Evolutionary conservation across 805 yeast genomes (phyloP), one percentile per base, ranked within the genome.

Genomic region (Pichia scutulata): DNA sequence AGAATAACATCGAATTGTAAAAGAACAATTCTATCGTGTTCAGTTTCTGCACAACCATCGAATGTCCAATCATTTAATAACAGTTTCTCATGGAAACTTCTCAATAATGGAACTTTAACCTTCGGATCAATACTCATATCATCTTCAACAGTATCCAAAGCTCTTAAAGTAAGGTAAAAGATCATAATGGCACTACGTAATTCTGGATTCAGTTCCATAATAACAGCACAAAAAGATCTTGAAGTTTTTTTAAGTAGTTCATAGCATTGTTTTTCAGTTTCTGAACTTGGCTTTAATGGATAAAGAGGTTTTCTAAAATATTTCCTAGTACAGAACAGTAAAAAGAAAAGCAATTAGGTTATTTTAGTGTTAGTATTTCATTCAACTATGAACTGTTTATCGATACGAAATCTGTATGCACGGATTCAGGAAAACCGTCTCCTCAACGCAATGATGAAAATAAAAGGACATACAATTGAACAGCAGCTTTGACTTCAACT

Each of bases 101-200:
- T 75, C 57, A 93, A 74, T 46, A 89, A 65, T 2, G 93, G 89
- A 24, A 89, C 70, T 69, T 93, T 93, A 52, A 80, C 59, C 21
- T 74, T 72, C 6, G 86, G 82, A 54, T 80, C 84, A 52, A 93
- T 70, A 9, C 93, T 78, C 95, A 89, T 89, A 66, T 93, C 98
- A 67, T 93, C 99, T 67, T 93, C 99, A 50, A 93, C 77, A 1
- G 99, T 93, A 64, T 93, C 99, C 60, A 93, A 77, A 2, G 96
- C 99, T 53, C 99, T 78, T 56, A 93, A 71, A 22, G 89, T 76
- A 50, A 93, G 68, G 67, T 93, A 93, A 69, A 93, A 93, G 7
- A 93, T 52, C 89, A 82, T 82, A 54, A 88, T 77, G 1, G 85
- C 86, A 55, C 81, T 81, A 56, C 96, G 78, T 56, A 93, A 72